These are phyloP conservation scores for Aureobasidium sp. DNA, from an alignment of 2,329 filamentous ascomycete genomes.

Conservation along the genomic window DNA sequence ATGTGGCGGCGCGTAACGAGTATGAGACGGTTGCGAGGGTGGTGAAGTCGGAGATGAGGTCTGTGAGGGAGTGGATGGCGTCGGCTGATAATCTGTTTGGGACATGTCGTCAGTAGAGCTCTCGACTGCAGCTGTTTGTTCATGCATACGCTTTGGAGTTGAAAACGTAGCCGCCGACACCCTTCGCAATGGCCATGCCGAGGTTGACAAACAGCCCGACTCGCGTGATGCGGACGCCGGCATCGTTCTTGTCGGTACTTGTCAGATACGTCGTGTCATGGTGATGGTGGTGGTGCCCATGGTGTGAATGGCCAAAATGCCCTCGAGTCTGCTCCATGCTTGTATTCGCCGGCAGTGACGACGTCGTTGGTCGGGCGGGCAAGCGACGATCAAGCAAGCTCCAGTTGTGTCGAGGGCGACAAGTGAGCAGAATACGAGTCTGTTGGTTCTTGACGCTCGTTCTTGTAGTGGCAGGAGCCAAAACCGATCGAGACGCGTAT, in stretches of 20 bases:
- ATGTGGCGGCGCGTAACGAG: slow-evolving; percentile 77
- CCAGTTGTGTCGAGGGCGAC: slow-evolving; percentile 25
- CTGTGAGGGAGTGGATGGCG: slow-evolving; percentile 90
- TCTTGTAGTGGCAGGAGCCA: background rate
- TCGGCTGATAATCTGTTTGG: slow-evolving; percentile 53
- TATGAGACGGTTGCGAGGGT: slow-evolving; percentile 92
- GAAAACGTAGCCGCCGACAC: slow-evolving; percentile 85
- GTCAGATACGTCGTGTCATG: slow-evolving; percentile 80
- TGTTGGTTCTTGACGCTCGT: background rate
- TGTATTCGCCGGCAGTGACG: slow-evolving; percentile 1
- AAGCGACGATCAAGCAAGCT: slow-evolving; percentile 26
- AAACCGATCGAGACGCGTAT: slow-evolving; percentile 2
- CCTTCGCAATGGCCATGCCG: slow-evolving; percentile 89
- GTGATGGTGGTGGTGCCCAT: slow-evolving; percentile 63
- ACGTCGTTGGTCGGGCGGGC: slow-evolving; percentile 3
- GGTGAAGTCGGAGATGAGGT: slow-evolving; percentile 89
- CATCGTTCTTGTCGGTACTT: slow-evolving; percentile 79
- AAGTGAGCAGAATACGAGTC: background rate
- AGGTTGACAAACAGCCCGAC: slow-evolving; percentile 85
- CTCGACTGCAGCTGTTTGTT: background rate
- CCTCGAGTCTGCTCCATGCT: slow-evolving; percentile 24
- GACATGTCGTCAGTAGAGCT: background rate
- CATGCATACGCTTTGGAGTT: slow-evolving; percentile 63
- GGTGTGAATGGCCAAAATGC: slow-evolving; percentile 41
- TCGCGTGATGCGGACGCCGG: slow-evolving; percentile 86